Evolutionary conservation across 306 rosid genomes (phyloP), one percentile per base, ranked within the genome.

Genomic region (Rosa chinensis): DNA sequence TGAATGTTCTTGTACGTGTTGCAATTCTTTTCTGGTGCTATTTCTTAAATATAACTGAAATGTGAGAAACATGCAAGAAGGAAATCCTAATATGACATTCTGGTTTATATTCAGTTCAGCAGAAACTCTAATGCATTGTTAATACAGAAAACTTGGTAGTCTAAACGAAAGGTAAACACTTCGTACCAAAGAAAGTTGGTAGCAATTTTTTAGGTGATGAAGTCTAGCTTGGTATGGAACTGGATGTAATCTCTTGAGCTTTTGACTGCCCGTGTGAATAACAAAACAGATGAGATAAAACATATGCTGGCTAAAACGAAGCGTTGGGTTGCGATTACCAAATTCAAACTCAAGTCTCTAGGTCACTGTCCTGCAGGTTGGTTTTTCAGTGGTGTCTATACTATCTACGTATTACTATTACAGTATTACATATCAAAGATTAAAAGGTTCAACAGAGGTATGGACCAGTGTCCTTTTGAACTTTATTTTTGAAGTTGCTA

Each of bases 351-450:
- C 62, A 56, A n/a, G 37, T 49, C 47, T 53, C 68, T 20, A 73
- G 66, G 42, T 56, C 6, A 40, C 20, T 81, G 73, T 53, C 58
- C 62, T 25, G 28, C 53, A 39, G 43, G 73, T 81, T 77, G 77
- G 77, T 67, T 81, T 62, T 44, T 35, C 21, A 20, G 62, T 55
- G 62, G 25, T 20, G 62, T 50, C 56, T 53, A 2, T 18, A 50
- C 59, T 53, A 53, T 53, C 59, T 4, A 18, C 23, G n/a, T 14
- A 17, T 53, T 6, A 18, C 6, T 25, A 25, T 25, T 25, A 25
- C 28, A 25, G 28, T 52, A 52, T 52, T 52, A 55, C 12, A 20
- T 55, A 20, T 18, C n/a, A 20, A 10, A 55, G n/a, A 8, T 55
- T 25, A 25, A 25, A 25, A 25, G 28, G 28, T 43, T 43, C 45